phyloP scores from a whole-genome alignment of 176 grass and related monocot genomes.

The Saccharum spontaneum region DNA sequence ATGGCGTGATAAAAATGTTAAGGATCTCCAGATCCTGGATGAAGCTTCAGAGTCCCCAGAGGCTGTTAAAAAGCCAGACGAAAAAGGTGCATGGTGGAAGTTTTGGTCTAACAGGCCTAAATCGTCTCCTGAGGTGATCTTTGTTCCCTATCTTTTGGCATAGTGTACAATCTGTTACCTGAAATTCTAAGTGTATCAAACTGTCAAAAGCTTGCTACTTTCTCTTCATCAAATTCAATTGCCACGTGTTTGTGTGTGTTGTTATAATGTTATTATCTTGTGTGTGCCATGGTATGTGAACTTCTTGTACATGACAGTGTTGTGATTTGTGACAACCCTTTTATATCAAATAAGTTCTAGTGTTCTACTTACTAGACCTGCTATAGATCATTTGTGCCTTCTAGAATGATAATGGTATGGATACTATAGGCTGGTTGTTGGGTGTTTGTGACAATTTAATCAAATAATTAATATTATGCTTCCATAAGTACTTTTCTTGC shows the following conservation, averaged over 20 bases:
- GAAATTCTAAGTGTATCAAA: background rate
- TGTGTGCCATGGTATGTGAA: background rate
- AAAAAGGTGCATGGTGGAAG: slow-evolving; percentile 79
- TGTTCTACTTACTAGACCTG: background rate
- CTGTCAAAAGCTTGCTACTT: slow-evolving; percentile 13
- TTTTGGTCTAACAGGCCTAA: slow-evolving; percentile 72
- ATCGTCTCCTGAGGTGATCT: slow-evolving; percentile 54
- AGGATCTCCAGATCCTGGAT: slow-evolving; percentile 37
- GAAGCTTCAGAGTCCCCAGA: slow-evolving; percentile 44
- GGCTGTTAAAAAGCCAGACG: slow-evolving; percentile 24
- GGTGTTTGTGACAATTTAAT: slow-evolving; percentile 2
- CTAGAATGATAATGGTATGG: slow-evolving; percentile 9
- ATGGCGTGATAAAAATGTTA: slow-evolving; percentile 65
- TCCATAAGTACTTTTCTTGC: background rate
- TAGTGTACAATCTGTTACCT: slow-evolving; percentile 4
- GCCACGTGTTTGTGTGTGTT: background rate
- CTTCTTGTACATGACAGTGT: slow-evolving; percentile 5
- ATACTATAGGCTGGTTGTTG: background rate
- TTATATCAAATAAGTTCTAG: background rate
- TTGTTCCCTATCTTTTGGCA: background rate
- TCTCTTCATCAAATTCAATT: background rate
- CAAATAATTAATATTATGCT: background rate
- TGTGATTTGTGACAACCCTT: background rate
- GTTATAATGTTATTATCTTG: slow-evolving; percentile 20
- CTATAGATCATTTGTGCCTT: slow-evolving; percentile 1